A percentile compares a stretch with the other conserved stretches of the same genome.
Conservation (phyloP, 129 eudicot genomes). For the Chrysanthemum seticuspe region DNA sequence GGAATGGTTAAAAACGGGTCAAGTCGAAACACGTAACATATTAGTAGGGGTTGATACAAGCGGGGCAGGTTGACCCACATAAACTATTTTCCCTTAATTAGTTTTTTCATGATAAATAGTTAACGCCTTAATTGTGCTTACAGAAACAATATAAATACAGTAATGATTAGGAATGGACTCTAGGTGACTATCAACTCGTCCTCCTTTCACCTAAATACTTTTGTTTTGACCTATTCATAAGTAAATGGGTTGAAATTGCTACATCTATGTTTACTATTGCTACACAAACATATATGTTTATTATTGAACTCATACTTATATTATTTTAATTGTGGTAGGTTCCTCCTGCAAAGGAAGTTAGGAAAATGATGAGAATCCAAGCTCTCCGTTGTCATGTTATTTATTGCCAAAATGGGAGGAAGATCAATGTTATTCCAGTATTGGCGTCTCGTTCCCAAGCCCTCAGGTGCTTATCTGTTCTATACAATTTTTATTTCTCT, state of each 20-base stretch:
- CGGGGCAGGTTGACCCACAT: no score
- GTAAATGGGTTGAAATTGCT: background rate
- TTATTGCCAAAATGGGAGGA: conserved; percentile 86
- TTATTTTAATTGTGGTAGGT: conserved; percentile 45
- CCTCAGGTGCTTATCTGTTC: conserved; percentile 53
- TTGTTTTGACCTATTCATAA: background rate
- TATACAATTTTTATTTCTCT: background rate
- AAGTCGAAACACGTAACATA: background rate
- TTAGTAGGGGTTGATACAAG: background rate
- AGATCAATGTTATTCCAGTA: conserved; percentile 85
- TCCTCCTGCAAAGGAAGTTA: conserved; percentile 83
- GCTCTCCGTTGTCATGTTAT: conserved; percentile 93
- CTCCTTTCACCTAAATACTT: no score
- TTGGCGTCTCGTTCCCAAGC: conserved; percentile 97
- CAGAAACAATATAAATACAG: no score
- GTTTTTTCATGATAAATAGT: no score
- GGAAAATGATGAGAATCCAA: conserved; percentile 92
- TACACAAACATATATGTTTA: no score
- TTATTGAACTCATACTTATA: background rate
- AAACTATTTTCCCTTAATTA: no score
- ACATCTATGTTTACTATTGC: background rate
- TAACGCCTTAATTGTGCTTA: no score
- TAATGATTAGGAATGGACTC: no score
- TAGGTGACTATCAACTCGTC: no score
- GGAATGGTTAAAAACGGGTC: background rate